Base-by-base conservation (phyloP, 2,329 filamentous ascomycete genomes). In the Trichoderma afroharzianum region DNA sequence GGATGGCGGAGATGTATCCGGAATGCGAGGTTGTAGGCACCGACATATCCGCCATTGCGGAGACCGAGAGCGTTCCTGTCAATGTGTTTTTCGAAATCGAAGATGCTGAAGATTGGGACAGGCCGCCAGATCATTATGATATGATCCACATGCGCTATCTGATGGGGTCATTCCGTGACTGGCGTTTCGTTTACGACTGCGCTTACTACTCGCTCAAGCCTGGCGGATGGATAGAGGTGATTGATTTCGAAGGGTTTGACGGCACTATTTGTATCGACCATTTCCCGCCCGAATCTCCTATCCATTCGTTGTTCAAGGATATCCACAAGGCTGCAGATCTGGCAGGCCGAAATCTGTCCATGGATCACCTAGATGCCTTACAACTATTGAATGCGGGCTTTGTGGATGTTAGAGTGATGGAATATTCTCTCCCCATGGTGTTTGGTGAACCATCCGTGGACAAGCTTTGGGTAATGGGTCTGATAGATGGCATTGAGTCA, bases 71-170 rank as follows among this genome's bases (percentile, higher is more conserved):
- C 39, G 86, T 87, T 7, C 88, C 88, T 6, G 85, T 85, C 76
- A 90, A 90, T 73, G 84, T 88, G 50, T 88, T 86, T 75, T 89
- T 88, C 79, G 87, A 89, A 78, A 83, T 89, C 6, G 87, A 89
- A 74, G 86, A 89, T 74, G 88, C 87, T 59, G 87, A 89, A 77
- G 87, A 88, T 55, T 90, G 88, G 88, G 85, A 88, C 71, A 84
- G 86, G 15, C 83, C 84, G 4, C 77, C 82, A 4, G 80, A 88
- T 75, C 78, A 83, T 14, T 86, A 88, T 73, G 88, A 90, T 76
- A 79, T 90, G 14, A 83, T 90, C 32, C 88, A 90, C 75, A 79
- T 89, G 70, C 85, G 88, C 6, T 82, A 85, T 73, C 84, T 90
- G 83, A 81, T 85, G 21, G 88, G 87, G 11, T 83, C 87, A 11